Conservation (phyloP, 2,329 filamentous ascomycete species). For the Verticillium tricorpus region DNA sequence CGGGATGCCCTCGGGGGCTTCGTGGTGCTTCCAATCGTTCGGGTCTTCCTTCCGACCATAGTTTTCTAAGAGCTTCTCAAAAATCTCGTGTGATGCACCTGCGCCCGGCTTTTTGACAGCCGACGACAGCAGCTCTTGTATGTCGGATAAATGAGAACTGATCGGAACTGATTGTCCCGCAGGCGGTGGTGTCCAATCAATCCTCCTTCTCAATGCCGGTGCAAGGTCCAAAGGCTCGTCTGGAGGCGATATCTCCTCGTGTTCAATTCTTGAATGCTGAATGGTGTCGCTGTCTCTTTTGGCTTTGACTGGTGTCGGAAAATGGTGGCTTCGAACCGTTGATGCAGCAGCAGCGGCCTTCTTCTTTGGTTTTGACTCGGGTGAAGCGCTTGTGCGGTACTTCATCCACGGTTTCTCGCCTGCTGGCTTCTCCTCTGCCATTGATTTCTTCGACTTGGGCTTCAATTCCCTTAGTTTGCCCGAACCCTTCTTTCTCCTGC, state of each 20-base stretch:
- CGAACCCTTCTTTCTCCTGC: not conserved
- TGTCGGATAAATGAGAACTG: conserved; percentile 25
- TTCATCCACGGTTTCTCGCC: conserved; percentile 29
- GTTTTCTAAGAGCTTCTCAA: conserved; percentile 37
- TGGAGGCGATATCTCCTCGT: conserved; percentile 5
- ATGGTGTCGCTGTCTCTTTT: conserved; percentile 17
- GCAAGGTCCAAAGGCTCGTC: conserved; percentile 34
- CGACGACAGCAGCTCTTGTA: conserved; percentile 25
- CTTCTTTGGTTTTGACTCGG: conserved; percentile 9
- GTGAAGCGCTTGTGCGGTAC: conserved; percentile 16
- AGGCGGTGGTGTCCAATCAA: conserved; percentile 65
- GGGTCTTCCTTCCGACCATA: conserved; percentile 31
- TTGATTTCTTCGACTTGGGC: conserved; percentile 6
- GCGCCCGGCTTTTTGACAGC: conserved; percentile 10
- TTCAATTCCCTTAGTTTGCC: conserved; percentile 4
- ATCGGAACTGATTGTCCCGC: conserved; percentile 26
- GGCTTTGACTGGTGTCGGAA: conserved; percentile 1
- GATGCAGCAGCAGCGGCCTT: conserved; percentile 6
- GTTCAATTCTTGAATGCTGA: no score
- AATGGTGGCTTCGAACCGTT: conserved; percentile 16
- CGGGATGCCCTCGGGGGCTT: conserved; percentile 18
- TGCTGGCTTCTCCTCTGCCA: conserved; percentile 1
- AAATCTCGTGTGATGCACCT: conserved; percentile 24
- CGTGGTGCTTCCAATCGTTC: conserved; percentile 7
- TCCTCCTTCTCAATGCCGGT: conserved; percentile 49